Evolutionary conservation across 2,329 filamentous ascomycete species (phyloP), one percentile per base, ranked within the genome.

Genomic region (Sordariomycetes sp.): DNA sequence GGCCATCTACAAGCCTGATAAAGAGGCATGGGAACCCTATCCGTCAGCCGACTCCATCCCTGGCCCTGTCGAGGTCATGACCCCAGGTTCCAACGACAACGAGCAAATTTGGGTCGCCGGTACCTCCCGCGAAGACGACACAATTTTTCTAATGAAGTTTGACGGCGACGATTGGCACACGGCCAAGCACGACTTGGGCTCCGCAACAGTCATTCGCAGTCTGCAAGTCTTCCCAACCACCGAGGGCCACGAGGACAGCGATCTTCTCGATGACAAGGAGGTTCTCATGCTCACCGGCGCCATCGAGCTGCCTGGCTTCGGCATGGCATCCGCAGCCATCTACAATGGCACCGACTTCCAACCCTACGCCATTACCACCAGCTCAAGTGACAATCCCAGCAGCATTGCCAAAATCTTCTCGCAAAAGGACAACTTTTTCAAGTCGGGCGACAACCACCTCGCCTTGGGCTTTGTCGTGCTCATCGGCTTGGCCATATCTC

Each of bases 61-160:
- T 5, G 92, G 92, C 0, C 82, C 85, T 1, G 79, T 96, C 8
- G 78, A 79, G 25, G 77, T 82, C 4, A 65, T 98, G 35, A 75
- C 82, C 1, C 69, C 82, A 10, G 88, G 82, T n/a, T 83, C 78
- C 24, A 66, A 69, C 35, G 78, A 86, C 42, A 73, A 75, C 39
- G 75, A 77, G 32, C 70, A 86, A 42, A 70, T 94, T 43, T 98
- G 92, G 87, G 76, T 84, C 32, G 74, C 84, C 16, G 93, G 93
- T 27, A 78, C 72, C 37, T 70, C 72, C 6, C 40, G 48, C 10
- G 64, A 66, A 14, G 80, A 82, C 25, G 78, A 77, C 16, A 79
- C 80, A 0, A 67, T 78, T 19, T 96, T 82, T 56, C 62, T 98
- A 30, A 79, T 88, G 63, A 87, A 88, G 51, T 93, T 82, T 48